phyloP scores from a whole-genome alignment of 2,329 filamentous ascomycete genomes.

The Xylaria sp. region DNA sequence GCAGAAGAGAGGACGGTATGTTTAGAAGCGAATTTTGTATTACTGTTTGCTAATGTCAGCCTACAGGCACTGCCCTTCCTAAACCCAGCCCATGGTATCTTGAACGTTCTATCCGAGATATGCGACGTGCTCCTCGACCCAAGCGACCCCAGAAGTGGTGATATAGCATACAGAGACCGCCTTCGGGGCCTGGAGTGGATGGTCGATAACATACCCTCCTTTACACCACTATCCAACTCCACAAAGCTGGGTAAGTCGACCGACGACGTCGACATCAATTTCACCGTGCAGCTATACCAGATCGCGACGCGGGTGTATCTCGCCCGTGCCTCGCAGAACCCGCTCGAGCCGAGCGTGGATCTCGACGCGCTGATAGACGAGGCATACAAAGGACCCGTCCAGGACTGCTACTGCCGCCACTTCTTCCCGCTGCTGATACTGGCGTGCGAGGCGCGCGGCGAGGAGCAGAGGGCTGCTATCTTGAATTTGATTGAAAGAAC shows the following conservation, averaged over 20 bases:
- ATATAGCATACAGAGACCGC: conserved; percentile 32
- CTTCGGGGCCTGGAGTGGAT: conserved; percentile 34
- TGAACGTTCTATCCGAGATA: conserved; percentile 42
- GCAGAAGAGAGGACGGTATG: conserved; percentile 24
- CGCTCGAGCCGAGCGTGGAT: conserved; percentile 37
- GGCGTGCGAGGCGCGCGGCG: conserved; percentile 51
- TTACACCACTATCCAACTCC: neutral
- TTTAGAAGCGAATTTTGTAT: neutral
- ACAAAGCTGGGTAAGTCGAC: neutral
- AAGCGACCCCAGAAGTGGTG: conserved; percentile 36
- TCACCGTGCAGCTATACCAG: conserved; percentile 38
- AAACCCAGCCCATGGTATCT: conserved; percentile 36
- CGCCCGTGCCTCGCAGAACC: conserved; percentile 42
- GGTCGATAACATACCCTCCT: conserved; percentile 24
- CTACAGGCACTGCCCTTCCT: conserved; percentile 26
- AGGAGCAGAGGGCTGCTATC: conserved; percentile 49
- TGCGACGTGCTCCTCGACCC: conserved; percentile 42
- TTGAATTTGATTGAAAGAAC: conserved; percentile 49
- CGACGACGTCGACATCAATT: conserved; percentile 13
- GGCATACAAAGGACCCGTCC: conserved; percentile 36
- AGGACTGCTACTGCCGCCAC: conserved; percentile 44
- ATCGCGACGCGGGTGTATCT: conserved; percentile 42
- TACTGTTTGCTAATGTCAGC: neutral
- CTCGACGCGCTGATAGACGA: conserved; percentile 41
- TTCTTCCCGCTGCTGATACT: conserved; percentile 53